Evolutionary conservation across 768 basidiomycete species (phyloP), one percentile per base, ranked within the genome.

Genomic region (Boletus rubroflammeus): DNA sequence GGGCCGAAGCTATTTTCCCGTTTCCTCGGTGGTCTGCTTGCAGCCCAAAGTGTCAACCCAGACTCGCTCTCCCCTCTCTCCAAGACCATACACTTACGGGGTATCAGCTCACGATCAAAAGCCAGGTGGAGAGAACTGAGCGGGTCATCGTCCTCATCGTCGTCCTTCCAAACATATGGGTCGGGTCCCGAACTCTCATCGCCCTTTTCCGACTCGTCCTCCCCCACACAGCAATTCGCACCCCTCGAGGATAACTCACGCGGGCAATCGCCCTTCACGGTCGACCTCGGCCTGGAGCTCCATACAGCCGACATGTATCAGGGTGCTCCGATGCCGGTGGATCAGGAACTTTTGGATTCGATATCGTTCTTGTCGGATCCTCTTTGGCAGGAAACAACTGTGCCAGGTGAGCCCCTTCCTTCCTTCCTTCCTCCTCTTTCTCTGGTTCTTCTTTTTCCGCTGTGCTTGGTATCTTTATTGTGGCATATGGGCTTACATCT

Each of bases 1-100:
- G 88, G 86, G 0, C 90, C 90, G 1, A 86, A 83, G 65, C 73
- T 92, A 6, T 92, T 90, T 67, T 82, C 90, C 0, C 84, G 82
- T 45, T 93, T 93, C 79, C 76, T 93, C 43, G 80, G 81, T 41
- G 82, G 84, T 34, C 76, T 93, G 5, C 77, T 93, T 8, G 80
- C 80, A 15, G 79, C 79, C n/a, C 81, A 82, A 19, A 78, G 74
- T 67, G 75, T 77, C 10, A 57, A 58, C 13, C 57, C 57, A 3
- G 42, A 57, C 10, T 48, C 53, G 4, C 54, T 55, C 1, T 58
- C 64, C 29, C 60, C 58, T 14, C 44, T 51, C 17, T 52, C 62
- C 51, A 68, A 59, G 53, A 48, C 51, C 38, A 42, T 56, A 11
- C 64, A 72, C 6, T 62, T 68, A 9, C 42, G 56, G 10, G 57